phyloP scores from a whole-genome alignment of 257 asterid species.

The Solanum sitiens region DNA sequence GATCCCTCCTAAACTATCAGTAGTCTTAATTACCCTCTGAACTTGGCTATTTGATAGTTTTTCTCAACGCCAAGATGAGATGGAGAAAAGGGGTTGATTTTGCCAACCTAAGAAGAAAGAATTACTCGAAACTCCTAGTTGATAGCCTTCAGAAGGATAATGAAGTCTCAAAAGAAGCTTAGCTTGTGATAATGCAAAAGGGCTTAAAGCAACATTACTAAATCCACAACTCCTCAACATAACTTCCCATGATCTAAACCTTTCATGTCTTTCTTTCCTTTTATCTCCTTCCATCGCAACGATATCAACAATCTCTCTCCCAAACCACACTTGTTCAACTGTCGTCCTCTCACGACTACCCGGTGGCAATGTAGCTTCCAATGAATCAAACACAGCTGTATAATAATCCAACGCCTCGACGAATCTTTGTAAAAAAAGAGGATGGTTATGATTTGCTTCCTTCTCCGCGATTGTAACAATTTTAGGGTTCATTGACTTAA shows the following conservation, averaged over 20 bases:
- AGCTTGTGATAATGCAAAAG: conserved; percentile 82
- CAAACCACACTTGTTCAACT: conserved; percentile 85
- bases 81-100: conserved; percentile 84
- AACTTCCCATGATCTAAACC: conserved; percentile 70
- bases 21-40: not conserved
- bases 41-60: not conserved
- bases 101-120: conserved; percentile 95
- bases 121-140: conserved; percentile 45
- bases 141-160: conserved; percentile 94
- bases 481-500: conserved; percentile 50
- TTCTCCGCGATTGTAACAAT: conserved; percentile 67
- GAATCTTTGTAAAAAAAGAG: conserved; percentile 56
- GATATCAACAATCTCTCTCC: conserved; percentile 63
- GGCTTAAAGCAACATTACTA: conserved; percentile 51
- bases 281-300: conserved; percentile 60
- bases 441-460: conserved; percentile 82
- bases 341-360: conserved; percentile 59
- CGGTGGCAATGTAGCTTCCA: conserved; percentile 91
- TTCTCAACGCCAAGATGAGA: conserved; percentile 81
- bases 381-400: conserved; percentile 77
- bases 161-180: conserved; percentile 75
- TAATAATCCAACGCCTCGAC: conserved; percentile 82
- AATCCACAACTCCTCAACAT: conserved; percentile 62
- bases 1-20: not conserved
- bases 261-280: conserved; percentile 67